Conservation (phyloP, 164 flowering plant genomes). For the Macadamia integrifolia region DNA sequence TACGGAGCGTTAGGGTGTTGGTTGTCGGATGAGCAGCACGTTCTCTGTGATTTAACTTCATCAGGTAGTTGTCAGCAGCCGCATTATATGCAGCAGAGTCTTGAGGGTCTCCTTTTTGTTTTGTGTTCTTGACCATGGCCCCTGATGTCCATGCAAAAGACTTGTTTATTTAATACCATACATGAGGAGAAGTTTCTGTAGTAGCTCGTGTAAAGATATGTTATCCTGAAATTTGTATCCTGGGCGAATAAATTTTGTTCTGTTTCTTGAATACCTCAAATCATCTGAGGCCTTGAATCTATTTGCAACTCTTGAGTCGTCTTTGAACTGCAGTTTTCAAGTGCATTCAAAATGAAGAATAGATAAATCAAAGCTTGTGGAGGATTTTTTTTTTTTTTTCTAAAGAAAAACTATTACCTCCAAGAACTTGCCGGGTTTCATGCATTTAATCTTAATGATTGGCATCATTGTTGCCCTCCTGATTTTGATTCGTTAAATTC, state of each 20-base stretch:
- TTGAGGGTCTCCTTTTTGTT: background rate
- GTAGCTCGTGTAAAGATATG: too few species aligned
- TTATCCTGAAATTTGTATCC: background rate
- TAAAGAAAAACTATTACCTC: too few species aligned
- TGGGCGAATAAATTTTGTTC: background rate
- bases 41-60: background rate
- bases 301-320: too few species aligned
- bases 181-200: background rate
- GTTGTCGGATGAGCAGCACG: conserved; percentile 1
- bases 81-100: conserved; percentile 1
- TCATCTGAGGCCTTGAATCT: too few species aligned
- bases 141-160: background rate
- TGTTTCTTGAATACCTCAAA: background rate
- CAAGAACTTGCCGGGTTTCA: too few species aligned
- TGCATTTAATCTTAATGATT: too few species aligned
- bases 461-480: too few species aligned
- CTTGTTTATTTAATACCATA: background rate
- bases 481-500: too few species aligned
- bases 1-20: conserved; percentile 36
- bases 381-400: too few species aligned
- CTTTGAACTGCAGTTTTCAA: too few species aligned
- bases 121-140: conserved; percentile 1
- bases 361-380: too few species aligned
- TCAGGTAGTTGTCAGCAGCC: background rate
- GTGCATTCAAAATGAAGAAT: too few species aligned